Evolutionary conservation across 2,329 filamentous ascomycete genomes (phyloP), one percentile per base, ranked within the genome.

Genomic region (Fusarium oligoseptatum): DNA sequence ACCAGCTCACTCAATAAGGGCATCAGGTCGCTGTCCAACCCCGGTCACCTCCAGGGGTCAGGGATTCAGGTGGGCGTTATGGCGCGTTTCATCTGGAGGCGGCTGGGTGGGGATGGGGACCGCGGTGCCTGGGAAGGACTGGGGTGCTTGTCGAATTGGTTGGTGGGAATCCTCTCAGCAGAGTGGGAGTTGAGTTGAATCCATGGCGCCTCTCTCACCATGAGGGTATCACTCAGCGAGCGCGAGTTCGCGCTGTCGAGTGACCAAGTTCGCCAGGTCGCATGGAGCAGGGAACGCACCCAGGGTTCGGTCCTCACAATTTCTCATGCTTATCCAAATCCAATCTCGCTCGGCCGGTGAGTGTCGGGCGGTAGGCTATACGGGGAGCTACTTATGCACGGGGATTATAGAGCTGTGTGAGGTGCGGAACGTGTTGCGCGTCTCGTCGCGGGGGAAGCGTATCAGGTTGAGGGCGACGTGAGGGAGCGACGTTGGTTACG

Each of bases 1-100:
- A 27, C 43, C 62, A 64, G 69, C 57, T 62, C 66, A 32, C 52
- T 63, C 66, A 36, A 76, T 50, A 66, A 76, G 24, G 66, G 71
- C 65, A 66, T 32, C 50, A 55, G 50, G 72, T 72, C 70, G 48
- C 63, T 56, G 29, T 56, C 20, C 27, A 24, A 69, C 36, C 56
- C 62, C 65, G 34, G 50, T 29, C 62, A 41, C 27, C 27, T 50
- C 34, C 63, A 64, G 65, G 48, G 66, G 64, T 64, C 55, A 62
- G 64, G 74, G 65, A 57, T 27, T 75, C 41, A 71, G 74, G 64
- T 48, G 67, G 70, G 66, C 64, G 66, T 64, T 64, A 76, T 76
- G 72, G 74, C 67, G 74, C 56, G 74, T 76, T 76, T 76, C 74
- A 76, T 29, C 58, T 43, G 24, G 27, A 63, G 57, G 65, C 45